These are phyloP conservation scores for Xerocomellus chrysenteron DNA, from an alignment of 768 basidiomycete species.

Conservation along the genomic window DNA sequence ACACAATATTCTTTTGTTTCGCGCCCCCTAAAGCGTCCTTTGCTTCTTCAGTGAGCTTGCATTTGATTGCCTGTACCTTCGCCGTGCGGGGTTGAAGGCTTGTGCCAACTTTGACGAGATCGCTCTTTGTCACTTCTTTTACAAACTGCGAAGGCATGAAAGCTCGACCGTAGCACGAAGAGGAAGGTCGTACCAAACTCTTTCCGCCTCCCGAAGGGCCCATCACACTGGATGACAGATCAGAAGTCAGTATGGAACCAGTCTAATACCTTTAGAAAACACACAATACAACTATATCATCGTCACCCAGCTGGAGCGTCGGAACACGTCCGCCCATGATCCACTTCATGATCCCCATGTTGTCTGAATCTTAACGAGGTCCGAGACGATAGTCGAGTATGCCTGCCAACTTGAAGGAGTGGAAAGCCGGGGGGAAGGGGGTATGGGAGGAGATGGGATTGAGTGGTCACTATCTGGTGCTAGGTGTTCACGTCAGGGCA, in stretches of 20 bases:
- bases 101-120: background rate
- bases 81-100: background rate
- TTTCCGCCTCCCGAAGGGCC: slow-evolving; percentile 23
- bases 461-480: background rate
- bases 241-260: background rate
- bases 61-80: slow-evolving; percentile 12
- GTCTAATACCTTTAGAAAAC: background rate
- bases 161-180: background rate
- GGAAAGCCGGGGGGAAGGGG: too few species aligned
- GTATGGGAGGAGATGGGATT: background rate
- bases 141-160: slow-evolving; percentile 8
- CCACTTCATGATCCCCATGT: background rate
- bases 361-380: background rate
- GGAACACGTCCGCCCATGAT: background rate
- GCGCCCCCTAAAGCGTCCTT: background rate
- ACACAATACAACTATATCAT: slow-evolving; percentile 23
- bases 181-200: slow-evolving; percentile 11
- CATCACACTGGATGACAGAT: slow-evolving; percentile 5
- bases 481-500: background rate
- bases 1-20: slow-evolving; percentile 9
- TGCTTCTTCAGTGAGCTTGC: background rate
- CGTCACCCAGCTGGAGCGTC: background rate
- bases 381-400: background rate
- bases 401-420: too few species aligned
- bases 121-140: background rate